Conservation (phyloP, 345 rosid species). For the Eucalyptus victrix region DNA sequence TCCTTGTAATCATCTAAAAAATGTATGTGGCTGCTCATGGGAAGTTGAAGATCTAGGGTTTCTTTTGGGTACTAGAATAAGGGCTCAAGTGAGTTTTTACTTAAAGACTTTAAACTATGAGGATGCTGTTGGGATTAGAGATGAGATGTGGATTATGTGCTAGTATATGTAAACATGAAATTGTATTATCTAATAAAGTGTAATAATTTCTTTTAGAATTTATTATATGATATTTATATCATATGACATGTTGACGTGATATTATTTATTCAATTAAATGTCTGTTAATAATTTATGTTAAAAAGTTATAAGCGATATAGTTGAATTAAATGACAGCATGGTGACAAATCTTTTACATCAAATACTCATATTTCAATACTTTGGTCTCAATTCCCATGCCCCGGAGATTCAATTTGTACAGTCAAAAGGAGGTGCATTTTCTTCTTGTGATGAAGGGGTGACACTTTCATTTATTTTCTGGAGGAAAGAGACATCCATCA, state of each 20-base stretch:
- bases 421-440: not conserved
- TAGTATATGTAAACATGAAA: not conserved
- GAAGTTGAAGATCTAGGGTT: not conserved
- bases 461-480: not conserved
- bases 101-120: not conserved
- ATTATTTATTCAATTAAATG: not conserved
- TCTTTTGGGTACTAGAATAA: not conserved
- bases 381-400: not conserved
- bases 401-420: accelerated
- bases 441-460: not conserved
- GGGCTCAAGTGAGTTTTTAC: not conserved
- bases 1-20: not conserved
- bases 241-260: not conserved
- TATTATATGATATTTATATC: not conserved
- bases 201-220: not conserved
- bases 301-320: not conserved
- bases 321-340: not conserved
- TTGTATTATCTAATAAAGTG: not conserved
- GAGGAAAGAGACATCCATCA: not conserved
- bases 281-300: not conserved
- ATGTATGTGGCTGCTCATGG: not conserved
- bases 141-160: not conserved
- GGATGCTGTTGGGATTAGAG: not conserved
- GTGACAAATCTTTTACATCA: not conserved
- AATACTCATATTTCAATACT: not conserved